Evolutionary conservation across 176 grass and related monocot species (phyloP), one percentile per base, ranked within the genome.

Genomic region (Aegilops speltoides): DNA sequence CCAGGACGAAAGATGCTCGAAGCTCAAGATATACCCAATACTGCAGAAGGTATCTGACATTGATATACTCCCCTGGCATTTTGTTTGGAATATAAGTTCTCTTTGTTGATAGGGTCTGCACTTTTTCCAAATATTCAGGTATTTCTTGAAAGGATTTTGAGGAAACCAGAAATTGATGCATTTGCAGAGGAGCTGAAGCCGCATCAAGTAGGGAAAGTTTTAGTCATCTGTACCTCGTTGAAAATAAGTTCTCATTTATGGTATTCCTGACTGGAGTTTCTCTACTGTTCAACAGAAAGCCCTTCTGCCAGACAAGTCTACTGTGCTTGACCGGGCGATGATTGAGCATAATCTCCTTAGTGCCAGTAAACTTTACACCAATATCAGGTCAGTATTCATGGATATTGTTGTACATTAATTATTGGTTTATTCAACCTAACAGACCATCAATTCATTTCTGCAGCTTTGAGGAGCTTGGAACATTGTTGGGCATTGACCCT

Each of bases 331-430:
- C 59, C 87, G 97, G 43, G 97, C 97, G 28, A 99, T 99, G 94
- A 99, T 99, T 81, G 97, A 99, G 82, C 97, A 99, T 86, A 99
- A 99, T 86, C 97, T 99, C 41, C 92, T 99, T 17, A 96, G 94
- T 87, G 94, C 94, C 31, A 99, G 92, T 83, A 96, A 99, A 86
- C 87, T 99, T 32, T 99, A 99, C 85, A 97, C 94, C 40, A 99
- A 99, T 77, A 99, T 97, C 87, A 99, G 97, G 97, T 99, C n/a
- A 79, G 41, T 54, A 52, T 60, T 34, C 52, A 17, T 10, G 10
- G 19, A 24, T 74, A 19, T 15, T 48, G 73, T 77, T 77, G 34
- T 77, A 16, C 32, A 29, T 83, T 83, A 11, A 77, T 86, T 43
- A 83, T n/a, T n/a, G 68, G 36, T 40, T 62, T 64, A 68, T 66